These are phyloP conservation scores for Purpureocillium takamizusanense DNA, from an alignment of 2,329 filamentous ascomycete genomes.

Conservation along the genomic window DNA sequence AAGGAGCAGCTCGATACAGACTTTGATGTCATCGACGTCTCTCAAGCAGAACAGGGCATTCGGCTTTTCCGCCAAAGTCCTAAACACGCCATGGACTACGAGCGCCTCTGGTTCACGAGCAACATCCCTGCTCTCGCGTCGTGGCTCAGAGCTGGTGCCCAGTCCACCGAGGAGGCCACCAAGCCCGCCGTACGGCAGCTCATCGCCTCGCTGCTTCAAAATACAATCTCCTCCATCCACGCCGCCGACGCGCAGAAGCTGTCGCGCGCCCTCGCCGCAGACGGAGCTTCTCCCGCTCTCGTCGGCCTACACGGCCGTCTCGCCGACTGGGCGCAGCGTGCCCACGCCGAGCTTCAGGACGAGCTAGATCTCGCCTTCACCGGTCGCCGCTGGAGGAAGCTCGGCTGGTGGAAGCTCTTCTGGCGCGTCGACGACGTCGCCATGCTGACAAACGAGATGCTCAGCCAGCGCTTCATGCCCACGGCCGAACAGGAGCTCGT, in stretches of 20 bases:
- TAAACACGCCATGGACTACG: conserved; percentile 61
- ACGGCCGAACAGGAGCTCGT: conserved; percentile 74
- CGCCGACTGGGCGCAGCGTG: conserved; percentile 64
- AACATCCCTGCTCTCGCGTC: conserved; percentile 54
- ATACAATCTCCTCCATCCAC: conserved; percentile 40
- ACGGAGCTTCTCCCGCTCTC: conserved; percentile 20
- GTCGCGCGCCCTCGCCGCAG: conserved; percentile 19
- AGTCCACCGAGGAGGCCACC: conserved; percentile 34
- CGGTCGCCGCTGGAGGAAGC: conserved; percentile 66
- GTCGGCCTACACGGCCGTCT: conserved; percentile 49
- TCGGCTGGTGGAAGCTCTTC: conserved; percentile 91
- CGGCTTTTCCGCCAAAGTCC: conserved; percentile 59
- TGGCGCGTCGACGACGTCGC: conserved; percentile 90
- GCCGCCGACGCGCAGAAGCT: conserved; percentile 34
- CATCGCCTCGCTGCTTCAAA: conserved; percentile 56
- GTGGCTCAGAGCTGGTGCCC: conserved; percentile 52
- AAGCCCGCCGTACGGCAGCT: conserved; percentile 60
- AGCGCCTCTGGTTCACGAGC: conserved; percentile 65
- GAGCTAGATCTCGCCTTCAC: conserved; percentile 71
- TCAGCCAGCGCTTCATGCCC: conserved; percentile 67
- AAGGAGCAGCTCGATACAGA: conserved; percentile 25
- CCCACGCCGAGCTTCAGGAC: conserved; percentile 74
- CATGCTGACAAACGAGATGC: conserved; percentile 71
- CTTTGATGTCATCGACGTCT: conserved; percentile 54
- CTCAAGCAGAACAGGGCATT: conserved; percentile 53